Conservation (phyloP, 805 yeast species). For the Suhomyces sp. region DNA sequence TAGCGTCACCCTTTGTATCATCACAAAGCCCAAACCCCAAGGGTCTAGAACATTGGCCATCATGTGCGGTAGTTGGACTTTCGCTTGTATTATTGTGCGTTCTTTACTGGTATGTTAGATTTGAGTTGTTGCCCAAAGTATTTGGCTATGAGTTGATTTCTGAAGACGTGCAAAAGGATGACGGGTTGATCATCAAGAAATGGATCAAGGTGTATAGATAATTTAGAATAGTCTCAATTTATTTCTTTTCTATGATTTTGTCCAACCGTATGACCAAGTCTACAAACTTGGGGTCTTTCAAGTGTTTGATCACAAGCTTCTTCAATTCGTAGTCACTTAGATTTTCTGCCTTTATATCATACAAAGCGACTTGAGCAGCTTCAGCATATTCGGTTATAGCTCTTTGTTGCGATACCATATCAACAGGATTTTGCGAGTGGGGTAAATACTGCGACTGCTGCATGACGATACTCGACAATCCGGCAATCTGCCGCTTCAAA, state of each 20-base stretch:
- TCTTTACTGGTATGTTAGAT: slow-evolving; percentile 55
- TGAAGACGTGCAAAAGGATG: slow-evolving; percentile 42
- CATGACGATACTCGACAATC: background rate
- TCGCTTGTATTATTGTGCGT: slow-evolving; percentile 41
- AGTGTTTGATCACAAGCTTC: slow-evolving; percentile 3
- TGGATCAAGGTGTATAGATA: slow-evolving; percentile 45
- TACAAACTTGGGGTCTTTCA: slow-evolving; percentile 14
- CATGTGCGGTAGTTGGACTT: slow-evolving; percentile 48
- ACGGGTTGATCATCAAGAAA: slow-evolving; percentile 55
- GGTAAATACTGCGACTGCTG: background rate
- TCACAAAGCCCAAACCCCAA: slow-evolving; percentile 37
- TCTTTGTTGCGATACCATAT: background rate
- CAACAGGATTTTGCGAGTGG: background rate
- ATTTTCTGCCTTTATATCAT: background rate
- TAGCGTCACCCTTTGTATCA: slow-evolving; percentile 48
- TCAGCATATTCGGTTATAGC: background rate
- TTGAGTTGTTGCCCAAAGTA: slow-evolving; percentile 44
- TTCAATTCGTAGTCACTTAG: background rate
- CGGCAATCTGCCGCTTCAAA: background rate
- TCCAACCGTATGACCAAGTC: slow-evolving; percentile 17
- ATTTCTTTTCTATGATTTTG: slow-evolving; percentile 6
- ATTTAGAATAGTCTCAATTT: background rate
- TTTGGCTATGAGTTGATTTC: slow-evolving; percentile 46
- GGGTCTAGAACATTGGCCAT: slow-evolving; percentile 43
- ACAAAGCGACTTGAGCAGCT: background rate